Base-by-base conservation (phyloP, 2,329 filamentous ascomycete species). In the Cercospora sojina region DNA sequence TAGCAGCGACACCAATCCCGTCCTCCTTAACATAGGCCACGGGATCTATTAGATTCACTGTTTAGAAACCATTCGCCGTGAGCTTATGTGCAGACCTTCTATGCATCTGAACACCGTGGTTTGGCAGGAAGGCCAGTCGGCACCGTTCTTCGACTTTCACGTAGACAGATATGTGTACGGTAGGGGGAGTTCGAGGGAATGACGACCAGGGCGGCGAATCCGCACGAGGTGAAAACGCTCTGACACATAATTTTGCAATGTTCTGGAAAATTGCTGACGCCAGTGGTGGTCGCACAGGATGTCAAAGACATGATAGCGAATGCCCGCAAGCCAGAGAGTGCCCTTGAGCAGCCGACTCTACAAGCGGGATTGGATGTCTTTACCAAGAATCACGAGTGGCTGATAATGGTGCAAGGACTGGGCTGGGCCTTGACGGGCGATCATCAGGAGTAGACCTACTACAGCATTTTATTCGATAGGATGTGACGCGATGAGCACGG, bases 41-140 rank as follows among this genome's bases (percentile, higher is more conserved):
- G 59, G 55, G 56, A 55, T 10, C 5, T 38, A 59, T 25, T 51
- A n/a, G 16, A 51, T 6, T 29, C 62, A 64, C 27, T 64, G 62
- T 27, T 27, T 64, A 3, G 62, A 64, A 25, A 59, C 59, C 9
- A 51, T 64, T n/a, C 62, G 62, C n/a, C 38, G 59, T 27, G 62
- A 59, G 35, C 35, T 64, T 2, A 59, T 59, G 53, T 64, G 62
- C 32, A 49, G 43, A 49, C 43, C 43, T 9, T 49, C 43, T 18
- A 20, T 49, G 43, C 43, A 47, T 20, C 16, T 47, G 20, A n/a
- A 47, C 41, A 47, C 16, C 5, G 20, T 49, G n/a, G 43, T 49
- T 2, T 49, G 43, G 43, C 43, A 49, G 10, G n/a, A 49, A 23
- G 43, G 43, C 20, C 43, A 49, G n/a, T 49, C 43, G n/a, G 20